A percentile compares a stretch with the other conserved stretches of the same genome.
These are phyloP conservation scores for Globisporangium lucens DNA, from an alignment of 352 stramenopile genomes.

Conservation along the genomic window DNA sequence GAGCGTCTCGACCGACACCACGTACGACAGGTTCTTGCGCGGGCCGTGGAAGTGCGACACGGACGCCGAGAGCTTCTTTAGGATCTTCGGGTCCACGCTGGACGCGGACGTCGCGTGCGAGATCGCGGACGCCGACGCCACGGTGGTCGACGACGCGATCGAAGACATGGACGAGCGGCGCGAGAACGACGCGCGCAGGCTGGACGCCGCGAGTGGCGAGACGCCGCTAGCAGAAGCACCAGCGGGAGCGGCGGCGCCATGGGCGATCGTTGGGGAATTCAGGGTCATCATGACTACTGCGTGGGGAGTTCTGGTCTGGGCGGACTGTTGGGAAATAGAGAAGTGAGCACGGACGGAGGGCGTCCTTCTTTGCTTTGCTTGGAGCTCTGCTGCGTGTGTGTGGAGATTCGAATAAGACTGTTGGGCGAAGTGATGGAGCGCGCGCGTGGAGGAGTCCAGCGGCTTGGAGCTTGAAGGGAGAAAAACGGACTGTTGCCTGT, in stretches of 20 bases:
- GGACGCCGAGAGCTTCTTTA: conserved; percentile 75
- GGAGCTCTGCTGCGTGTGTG: neutral
- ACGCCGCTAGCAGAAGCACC: neutral
- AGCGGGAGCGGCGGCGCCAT: neutral
- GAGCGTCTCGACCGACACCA: conserved; percentile 76
- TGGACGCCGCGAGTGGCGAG: conserved; percentile 7
- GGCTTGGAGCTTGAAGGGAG: neutral
- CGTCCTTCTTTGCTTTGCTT: neutral
- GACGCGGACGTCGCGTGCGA: conserved; percentile 26
- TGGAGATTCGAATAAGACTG: neutral
- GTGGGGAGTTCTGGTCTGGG: neutral
- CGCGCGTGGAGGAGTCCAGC: neutral
- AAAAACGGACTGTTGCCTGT: neutral
- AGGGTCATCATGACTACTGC: conserved; percentile 1
- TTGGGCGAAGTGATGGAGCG: neutral
- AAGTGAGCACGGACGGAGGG: neutral
- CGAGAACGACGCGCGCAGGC: conserved; percentile 13
- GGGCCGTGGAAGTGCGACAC: conserved; percentile 66
- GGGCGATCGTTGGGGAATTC: neutral
- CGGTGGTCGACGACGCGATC: conserved; percentile 12
- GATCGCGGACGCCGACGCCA: conserved; percentile 20
- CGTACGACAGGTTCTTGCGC: conserved; percentile 73
- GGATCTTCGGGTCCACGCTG: conserved; percentile 70
- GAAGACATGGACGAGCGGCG: conserved; percentile 17
- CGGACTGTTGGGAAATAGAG: neutral